Base-by-base conservation (phyloP, 306 rosid species). In the Parietaria judaica region DNA sequence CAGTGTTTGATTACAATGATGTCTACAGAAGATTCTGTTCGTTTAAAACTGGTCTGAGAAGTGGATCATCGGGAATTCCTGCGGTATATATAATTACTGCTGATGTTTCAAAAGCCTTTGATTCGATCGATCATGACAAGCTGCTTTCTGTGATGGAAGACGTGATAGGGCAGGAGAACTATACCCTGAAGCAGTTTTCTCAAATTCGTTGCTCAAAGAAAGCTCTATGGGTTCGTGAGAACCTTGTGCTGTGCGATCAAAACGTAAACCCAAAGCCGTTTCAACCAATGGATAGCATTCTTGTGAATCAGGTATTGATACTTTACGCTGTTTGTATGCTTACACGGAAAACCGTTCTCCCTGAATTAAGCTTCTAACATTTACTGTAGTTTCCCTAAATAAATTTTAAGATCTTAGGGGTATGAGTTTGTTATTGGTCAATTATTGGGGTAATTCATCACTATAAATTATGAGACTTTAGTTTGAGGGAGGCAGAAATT, bases 1-100 rank as follows among this genome's bases (percentile, higher is more conserved):
- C 98, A 5, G 92, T 91, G 63, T 91, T 91, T 74, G 86, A 91
- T 65, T 91, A 91, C 77, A 85, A 85, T 79, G 96, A 82, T 71
- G 81, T 83, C 56, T 91, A 91, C 56, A 74, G 52, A 74, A 88
- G 76, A 65, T 65, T 91, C 14, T 77, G 89, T 43, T 79, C 87
- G 35, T 86, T 85, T 76, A 63, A 81, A 66, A 60, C 74, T 76
- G 76, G 63, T 59, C 72, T 72, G 31, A 83, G 75, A 79, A 77
- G 73, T 34, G 75, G 73, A 34, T 56, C 61, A 53, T 49, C 64
- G 44, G 10, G 59, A 56, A 55, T 68, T 73, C 87, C 96, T 47
- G 66, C 54, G 31, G 61, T 81, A 4, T 91, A 67, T 60, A 74
- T 91, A 56, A 82, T 91, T 8, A 81, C 81, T 7, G 83, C 96